A percentile compares a stretch with the other conserved stretches of the same genome.
Evolutionary conservation across 768 basidiomycete species (phyloP).

Genomic region (Mycena amicta): DNA sequence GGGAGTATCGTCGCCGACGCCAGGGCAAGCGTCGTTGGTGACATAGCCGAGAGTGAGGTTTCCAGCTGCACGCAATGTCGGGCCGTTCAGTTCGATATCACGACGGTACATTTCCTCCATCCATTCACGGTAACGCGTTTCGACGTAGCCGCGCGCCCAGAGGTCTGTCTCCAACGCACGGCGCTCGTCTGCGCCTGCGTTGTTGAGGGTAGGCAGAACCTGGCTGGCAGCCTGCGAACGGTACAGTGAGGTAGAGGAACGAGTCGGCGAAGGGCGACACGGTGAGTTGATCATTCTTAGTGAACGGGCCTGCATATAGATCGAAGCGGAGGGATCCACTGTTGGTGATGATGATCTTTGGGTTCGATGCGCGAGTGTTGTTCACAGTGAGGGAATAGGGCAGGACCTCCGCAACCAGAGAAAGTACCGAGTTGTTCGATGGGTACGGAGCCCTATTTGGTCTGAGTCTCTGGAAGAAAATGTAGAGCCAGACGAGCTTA

Average conservation of each 20-base stretch:
- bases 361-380: slow-evolving; percentile 60
- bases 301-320: slow-evolving; percentile 69
- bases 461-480: slow-evolving; percentile 1
- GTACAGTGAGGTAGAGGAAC: slow-evolving; percentile 65
- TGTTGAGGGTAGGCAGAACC: slow-evolving; percentile 57
- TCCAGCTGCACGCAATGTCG: slow-evolving; percentile 43
- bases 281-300: slow-evolving; percentile 80
- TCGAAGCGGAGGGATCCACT: slow-evolving; percentile 69
- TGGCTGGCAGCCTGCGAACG: slow-evolving; percentile 51
- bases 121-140: slow-evolving; percentile 55
- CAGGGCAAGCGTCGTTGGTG: slow-evolving; percentile 73
- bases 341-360: slow-evolving; percentile 67
- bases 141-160: slow-evolving; percentile 55
- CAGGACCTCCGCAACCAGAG: slow-evolving; percentile 48
- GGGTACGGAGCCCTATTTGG: slow-evolving; percentile 59
- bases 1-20: slow-evolving; percentile 70
- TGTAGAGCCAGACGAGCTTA: slow-evolving; percentile 31
- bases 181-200: slow-evolving; percentile 41
- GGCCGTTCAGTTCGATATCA: slow-evolving; percentile 28
- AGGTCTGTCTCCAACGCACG: slow-evolving; percentile 39
- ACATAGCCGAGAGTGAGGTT: slow-evolving; percentile 76
- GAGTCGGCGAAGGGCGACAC: slow-evolving; percentile 68
- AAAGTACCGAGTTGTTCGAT: slow-evolving; percentile 60
- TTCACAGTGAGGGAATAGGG: slow-evolving; percentile 61
- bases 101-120: slow-evolving; percentile 54